These are phyloP conservation scores for Waitea zeae DNA, from an alignment of 1,284 basidiomycete species.

Conservation along the genomic window DNA sequence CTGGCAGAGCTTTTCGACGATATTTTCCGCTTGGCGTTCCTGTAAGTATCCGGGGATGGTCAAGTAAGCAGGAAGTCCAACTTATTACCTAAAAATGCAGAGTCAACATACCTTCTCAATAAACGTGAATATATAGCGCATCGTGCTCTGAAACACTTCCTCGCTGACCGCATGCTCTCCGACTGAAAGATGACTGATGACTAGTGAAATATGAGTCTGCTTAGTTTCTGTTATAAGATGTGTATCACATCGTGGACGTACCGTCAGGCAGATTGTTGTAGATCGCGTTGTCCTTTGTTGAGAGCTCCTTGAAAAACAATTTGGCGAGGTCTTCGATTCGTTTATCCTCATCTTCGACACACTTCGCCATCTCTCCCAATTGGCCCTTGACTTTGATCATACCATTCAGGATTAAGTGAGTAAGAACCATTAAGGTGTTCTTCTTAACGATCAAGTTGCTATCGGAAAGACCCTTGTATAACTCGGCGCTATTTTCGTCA, in stretches of 20 bases:
- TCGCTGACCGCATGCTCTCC: constrained; percentile 93
- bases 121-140: constrained; percentile 92
- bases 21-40: constrained; percentile 92
- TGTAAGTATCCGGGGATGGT: constrained; percentile 12
- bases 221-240: constrained; percentile 3
- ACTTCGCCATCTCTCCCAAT: constrained; percentile 98
- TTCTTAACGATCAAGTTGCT: constrained; percentile 87
- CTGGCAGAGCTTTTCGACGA: constrained; percentile 91
- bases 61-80: too few species aligned
- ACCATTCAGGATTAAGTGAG: constrained; percentile 92
- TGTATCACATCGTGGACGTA: constrained; percentile 14
- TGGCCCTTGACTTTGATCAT: constrained; percentile 99
- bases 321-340: constrained; percentile 89
- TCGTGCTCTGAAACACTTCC: constrained; percentile 80
- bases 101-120: constrained; percentile 70
- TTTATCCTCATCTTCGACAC: constrained; percentile 84
- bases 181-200: constrained; percentile 86
- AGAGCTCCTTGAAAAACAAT: constrained; percentile 91
- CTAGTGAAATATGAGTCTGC: constrained; percentile 18
- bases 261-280: constrained; percentile 96
- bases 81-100: neutral
- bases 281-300: constrained; percentile 97
- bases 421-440: constrained; percentile 97
- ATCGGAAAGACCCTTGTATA: constrained; percentile 90
- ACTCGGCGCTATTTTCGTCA: constrained; percentile 90